Conservation (phyloP, 495 filamentous ascomycete genomes). For the Podospora fimiseda region DNA sequence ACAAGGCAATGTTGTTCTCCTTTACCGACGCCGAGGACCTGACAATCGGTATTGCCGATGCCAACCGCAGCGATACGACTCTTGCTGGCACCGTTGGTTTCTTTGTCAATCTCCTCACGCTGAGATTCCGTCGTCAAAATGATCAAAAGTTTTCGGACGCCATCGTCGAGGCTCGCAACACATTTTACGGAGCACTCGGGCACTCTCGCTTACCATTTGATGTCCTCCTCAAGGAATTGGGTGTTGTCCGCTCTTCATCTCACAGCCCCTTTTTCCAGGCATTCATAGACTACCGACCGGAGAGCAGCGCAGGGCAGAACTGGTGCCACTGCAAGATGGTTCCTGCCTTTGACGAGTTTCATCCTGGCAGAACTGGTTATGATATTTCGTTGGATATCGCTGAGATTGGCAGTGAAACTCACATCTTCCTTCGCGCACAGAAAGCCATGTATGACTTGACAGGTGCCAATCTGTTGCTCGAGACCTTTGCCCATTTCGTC, state of each 20-base stretch:
- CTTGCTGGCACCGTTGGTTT: constrained; percentile 34
- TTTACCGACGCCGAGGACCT: constrained; percentile 22
- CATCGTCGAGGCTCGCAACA: neutral
- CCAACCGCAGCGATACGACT: constrained; percentile 24
- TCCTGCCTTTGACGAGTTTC: neutral
- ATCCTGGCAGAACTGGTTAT: neutral
- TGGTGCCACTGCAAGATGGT: neutral
- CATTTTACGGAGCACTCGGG: neutral
- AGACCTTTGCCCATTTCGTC: neutral
- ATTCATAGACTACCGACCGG: constrained; percentile 27
- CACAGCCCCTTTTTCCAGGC: constrained; percentile 27
- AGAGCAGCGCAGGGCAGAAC: neutral
- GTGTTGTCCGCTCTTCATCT: constrained; percentile 5
- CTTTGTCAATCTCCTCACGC: constrained; percentile 44
- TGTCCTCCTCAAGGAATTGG: constrained; percentile 27
- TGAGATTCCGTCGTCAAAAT: constrained; percentile 26
- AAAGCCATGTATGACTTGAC: neutral
- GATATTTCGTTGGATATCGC: constrained; percentile 12
- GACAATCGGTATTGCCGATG: constrained; percentile 35
- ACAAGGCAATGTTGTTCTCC: constrained; percentile 25
- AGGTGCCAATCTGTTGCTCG: neutral
- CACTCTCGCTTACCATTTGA: constrained; percentile 21
- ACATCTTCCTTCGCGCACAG: neutral
- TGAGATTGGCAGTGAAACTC: neutral
- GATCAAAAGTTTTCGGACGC: neutral